phyloP scores from a whole-genome alignment of 2,329 filamentous ascomycete species.

The Penicillium sp. region DNA sequence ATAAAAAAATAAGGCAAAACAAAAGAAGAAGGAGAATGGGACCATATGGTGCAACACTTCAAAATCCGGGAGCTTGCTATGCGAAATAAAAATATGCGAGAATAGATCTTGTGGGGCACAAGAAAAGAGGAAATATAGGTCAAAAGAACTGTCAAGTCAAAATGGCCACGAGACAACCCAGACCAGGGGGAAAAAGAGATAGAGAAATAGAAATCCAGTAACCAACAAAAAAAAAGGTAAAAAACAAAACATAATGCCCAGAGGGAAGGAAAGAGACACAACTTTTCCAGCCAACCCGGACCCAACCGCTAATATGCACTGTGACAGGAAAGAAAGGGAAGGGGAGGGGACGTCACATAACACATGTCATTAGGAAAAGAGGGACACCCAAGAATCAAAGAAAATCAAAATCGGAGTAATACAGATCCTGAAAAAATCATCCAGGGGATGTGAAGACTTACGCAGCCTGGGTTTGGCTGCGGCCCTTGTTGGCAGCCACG shows the following conservation, averaged over 20 bases:
- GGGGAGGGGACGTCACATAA: slow-evolving; percentile 33
- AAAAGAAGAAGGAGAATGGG: slow-evolving; percentile 19
- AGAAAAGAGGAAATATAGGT: slow-evolving; percentile 22
- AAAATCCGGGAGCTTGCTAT: slow-evolving; percentile 39
- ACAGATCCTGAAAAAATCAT: slow-evolving; percentile 34
- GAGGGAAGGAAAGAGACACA: slow-evolving; percentile 30
- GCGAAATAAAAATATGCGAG: slow-evolving; percentile 31
- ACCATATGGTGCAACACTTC: slow-evolving; percentile 18
- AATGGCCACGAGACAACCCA: slow-evolving; percentile 11
- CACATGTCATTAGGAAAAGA: slow-evolving; percentile 41
- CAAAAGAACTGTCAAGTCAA: slow-evolving; percentile 22
- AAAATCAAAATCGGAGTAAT: slow-evolving; percentile 36
- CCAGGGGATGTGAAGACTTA: slow-evolving; percentile 26
- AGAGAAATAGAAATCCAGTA: slow-evolving; percentile 9
- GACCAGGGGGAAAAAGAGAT: slow-evolving; percentile 15
- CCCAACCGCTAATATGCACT: slow-evolving; percentile 45
- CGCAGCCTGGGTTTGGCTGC: slow-evolving; percentile 48
- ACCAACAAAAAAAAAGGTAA: slow-evolving; percentile 19
- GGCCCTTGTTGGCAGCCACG: slow-evolving; percentile 48
- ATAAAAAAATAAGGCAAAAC: slow-evolving; percentile 7
- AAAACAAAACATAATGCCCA: slow-evolving; percentile 25
- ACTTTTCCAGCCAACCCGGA: slow-evolving; percentile 39
- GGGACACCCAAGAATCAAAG: slow-evolving; percentile 10
- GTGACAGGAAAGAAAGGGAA: slow-evolving; percentile 30
- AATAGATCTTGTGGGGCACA: slow-evolving; percentile 15